These are phyloP conservation scores for Parachlorella kessleri DNA, from an alignment of 139 green algal species.

Conservation along the genomic window DNA sequence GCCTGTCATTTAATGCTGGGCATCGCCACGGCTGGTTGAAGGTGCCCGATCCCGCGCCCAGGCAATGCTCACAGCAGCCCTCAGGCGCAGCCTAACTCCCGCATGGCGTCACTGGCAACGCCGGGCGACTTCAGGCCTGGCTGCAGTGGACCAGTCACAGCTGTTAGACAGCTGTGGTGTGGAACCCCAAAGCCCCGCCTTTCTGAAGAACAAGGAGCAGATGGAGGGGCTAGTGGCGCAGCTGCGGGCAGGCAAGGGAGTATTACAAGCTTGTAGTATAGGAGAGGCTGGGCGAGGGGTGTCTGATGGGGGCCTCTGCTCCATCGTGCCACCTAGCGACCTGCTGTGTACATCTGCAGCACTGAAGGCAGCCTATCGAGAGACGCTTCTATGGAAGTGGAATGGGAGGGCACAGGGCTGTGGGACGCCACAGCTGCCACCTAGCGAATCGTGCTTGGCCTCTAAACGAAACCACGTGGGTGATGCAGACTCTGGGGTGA, in stretches of 20 bases:
- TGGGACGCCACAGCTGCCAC: not conserved
- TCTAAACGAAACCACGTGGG: no score
- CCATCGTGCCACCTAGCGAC: not conserved
- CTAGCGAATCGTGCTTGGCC: not conserved
- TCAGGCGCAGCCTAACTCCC: no score
- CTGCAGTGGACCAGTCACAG: slow-evolving; percentile 6
- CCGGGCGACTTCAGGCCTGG: not conserved
- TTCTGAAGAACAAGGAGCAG: slow-evolving; percentile 14
- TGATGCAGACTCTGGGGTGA: not conserved
- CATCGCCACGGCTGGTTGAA: no score
- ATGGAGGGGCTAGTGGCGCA: slow-evolving; percentile 30
- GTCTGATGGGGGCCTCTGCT: not conserved
- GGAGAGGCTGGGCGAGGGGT: no score
- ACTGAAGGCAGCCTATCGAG: no score
- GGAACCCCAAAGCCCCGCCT: slow-evolving; percentile 33
- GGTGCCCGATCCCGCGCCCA: no score
- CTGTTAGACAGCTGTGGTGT: slow-evolving; percentile 37
- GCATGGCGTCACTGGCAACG: no score
- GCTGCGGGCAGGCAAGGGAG: slow-evolving; percentile 2
- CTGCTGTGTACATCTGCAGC: no score
- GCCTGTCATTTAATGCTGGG: no score
- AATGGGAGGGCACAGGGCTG: no score
- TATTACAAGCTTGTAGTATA: not conserved
- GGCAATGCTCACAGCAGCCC: no score
- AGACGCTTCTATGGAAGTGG: not conserved